Base-by-base conservation (phyloP, 2,329 filamentous ascomycete genomes). In the Gnomoniopsis smithogilvyi region DNA sequence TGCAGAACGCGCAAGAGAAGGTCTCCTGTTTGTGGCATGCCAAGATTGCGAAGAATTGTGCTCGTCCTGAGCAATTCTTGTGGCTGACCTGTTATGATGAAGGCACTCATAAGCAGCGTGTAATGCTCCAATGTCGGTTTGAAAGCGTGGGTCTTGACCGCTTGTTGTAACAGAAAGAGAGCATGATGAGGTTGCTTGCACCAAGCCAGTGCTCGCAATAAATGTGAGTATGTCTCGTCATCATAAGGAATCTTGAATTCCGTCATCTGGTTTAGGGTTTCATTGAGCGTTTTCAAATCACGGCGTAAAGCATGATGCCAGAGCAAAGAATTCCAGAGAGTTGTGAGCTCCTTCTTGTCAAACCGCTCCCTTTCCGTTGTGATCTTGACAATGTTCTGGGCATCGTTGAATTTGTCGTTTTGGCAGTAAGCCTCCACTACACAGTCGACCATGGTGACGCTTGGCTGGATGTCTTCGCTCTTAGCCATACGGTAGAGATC, bases 321-420 rank as follows among this genome's bases (percentile, higher is more conserved):
- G 4, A 97, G 76, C 34, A 97, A 74, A 55, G 85, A 80, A 68
- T 97, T 96, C 90, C 91, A 97, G 68, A 92, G 84, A 34, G 80
- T 76, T 2, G 86, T 86, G 22, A 81, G 76, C 6, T 68, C 63
- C n/a, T 72, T 73, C 1, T 80, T 76, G 1, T 84, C 80, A 19
- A 54, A 62, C 3, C 78, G 69, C 1, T 77, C 74, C 62, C 79
- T 76, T 14, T 73, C 72, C 22, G 86, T 76, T 34, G 85, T 80
- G 48, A 82, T 80, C 51, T 81, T 69, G 34, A 87, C 84, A 51
- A 91, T 75, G 43, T 74, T 74, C 69, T 87, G 80, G 3, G 88
- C 88, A 65, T 84, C 77, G 12, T 72, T 65, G 47, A 81, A 73
- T 43, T 77, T 72, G 22, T 80, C 81, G 59, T 86, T 82, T 51